These are phyloP conservation scores for Pythium dissotocum DNA, from an alignment of 352 stramenopile genomes.

Conservation along the genomic window DNA sequence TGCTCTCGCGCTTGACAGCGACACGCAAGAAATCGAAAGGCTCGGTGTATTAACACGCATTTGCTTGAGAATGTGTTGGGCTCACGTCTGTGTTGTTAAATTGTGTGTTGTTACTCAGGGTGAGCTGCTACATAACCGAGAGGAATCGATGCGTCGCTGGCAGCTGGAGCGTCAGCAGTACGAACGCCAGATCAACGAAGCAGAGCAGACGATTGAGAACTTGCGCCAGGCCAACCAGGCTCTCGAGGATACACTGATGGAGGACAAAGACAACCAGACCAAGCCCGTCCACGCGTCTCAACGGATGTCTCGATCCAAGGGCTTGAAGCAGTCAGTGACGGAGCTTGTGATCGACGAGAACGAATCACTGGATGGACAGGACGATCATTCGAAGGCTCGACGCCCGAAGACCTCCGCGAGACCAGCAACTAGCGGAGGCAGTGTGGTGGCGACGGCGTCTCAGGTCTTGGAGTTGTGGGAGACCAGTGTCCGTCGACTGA, in stretches of 20 bases:
- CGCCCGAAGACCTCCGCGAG: not conserved
- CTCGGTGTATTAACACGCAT: slow-evolving; percentile 13
- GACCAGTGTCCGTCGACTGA: slow-evolving; percentile 46
- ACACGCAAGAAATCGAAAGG: slow-evolving; percentile 19
- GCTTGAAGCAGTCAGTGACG: not conserved
- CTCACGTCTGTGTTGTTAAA: slow-evolving; percentile 2
- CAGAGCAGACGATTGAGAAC: slow-evolving; percentile 59
- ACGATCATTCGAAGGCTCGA: not conserved
- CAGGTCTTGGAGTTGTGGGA: slow-evolving; percentile 43
- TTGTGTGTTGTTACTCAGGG: slow-evolving; percentile 34
- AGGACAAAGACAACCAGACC: slow-evolving; percentile 29
- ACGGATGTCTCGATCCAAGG: not conserved
- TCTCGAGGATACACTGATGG: slow-evolving; percentile 57
- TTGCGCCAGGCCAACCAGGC: slow-evolving; percentile 58
- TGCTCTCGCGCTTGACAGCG: slow-evolving; percentile 21
- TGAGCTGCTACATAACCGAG: slow-evolving; percentile 54
- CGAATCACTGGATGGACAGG: not conserved
- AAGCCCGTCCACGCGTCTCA: not conserved
- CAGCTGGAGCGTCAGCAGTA: slow-evolving; percentile 71
- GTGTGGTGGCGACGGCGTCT: not conserved
- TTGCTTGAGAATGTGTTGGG: slow-evolving; percentile 1
- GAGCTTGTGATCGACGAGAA: slow-evolving; percentile 25
- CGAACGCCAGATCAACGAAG: slow-evolving; percentile 59
- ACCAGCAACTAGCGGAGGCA: not conserved
- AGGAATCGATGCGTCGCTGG: slow-evolving; percentile 67